Evolutionary conservation across 1,284 basidiomycete genomes (phyloP), one percentile per base, ranked within the genome.

Genomic region (Sporisorium sorghi): DNA sequence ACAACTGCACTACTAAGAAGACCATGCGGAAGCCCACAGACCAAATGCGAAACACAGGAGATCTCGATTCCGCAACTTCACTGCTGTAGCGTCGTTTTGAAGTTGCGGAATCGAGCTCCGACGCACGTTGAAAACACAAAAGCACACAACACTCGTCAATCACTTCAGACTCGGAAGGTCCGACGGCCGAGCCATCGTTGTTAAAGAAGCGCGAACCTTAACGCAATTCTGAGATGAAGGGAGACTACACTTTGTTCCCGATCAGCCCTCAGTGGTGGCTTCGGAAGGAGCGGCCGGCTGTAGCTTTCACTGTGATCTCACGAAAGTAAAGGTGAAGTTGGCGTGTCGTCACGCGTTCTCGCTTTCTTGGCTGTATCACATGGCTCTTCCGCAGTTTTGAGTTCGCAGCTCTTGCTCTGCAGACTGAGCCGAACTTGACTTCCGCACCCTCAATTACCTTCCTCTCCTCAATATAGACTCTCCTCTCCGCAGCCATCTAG

Each of bases 331-430:
- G 19, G 43, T 47, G 28, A 35, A 23, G 19, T 23, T 14, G 19
- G n/a, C 21, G 30, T 50, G 49, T 50, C 49, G 49, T 50, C 21
- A 50, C 33, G 49, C 49, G 49, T 50, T 14, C 15, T n/a, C 21
- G 33, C 7, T 33, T 15, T 24, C 48, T 26, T 26, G 12, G 3
- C 23, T 10, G 5, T 1, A 50, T 50, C 33, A 50, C 23, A 26
- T 5, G 3, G 7, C 10, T 17, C 10, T 28, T 37, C 44, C 47
- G 47, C 47, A 19, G 12, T 17, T 32, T 35, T 14, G 47, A 49
- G 21, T 6, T 37, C 26, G 21, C 12, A 15, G 14, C 32, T 23
- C 14, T 15, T 10, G 5, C 15, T 7, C 33, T 9, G n/a, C 32
- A 35, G 5, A 9, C 10, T 17, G 48, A 30, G 11, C 8, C 24